Percentiles rank a stretch among this genome's conserved stretches.
These are phyloP conservation scores for Petasospora rhodanensis DNA, from an alignment of 1,139 yeast genomes.

Conservation along the genomic window DNA sequence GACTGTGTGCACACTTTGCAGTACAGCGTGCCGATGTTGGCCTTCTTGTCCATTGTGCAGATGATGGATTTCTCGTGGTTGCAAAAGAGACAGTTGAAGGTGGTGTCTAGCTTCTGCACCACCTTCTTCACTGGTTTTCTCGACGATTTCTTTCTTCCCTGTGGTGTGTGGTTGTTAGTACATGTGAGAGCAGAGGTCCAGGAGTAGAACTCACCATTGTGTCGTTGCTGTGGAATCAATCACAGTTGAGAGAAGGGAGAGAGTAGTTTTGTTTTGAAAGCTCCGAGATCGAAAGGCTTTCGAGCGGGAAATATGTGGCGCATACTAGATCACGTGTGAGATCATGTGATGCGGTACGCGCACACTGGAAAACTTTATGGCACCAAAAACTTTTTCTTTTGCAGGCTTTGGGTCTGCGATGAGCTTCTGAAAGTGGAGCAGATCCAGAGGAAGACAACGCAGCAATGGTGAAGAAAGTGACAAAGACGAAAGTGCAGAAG, in stretches of 20 bases:
- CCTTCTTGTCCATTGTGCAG: slow-evolving; percentile 83
- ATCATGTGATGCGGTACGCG: slow-evolving; percentile 2
- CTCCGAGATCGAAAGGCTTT: too few species aligned
- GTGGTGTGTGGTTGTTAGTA: slow-evolving; percentile 1
- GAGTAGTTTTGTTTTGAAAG: too few species aligned
- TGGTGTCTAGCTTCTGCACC: slow-evolving; percentile 76
- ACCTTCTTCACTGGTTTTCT: slow-evolving; percentile 76
- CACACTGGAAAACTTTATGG: slow-evolving; percentile 10
- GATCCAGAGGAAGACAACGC: too few species aligned
- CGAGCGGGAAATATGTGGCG: too few species aligned
- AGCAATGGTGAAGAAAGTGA: slow-evolving; percentile 8
- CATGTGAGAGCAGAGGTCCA: background rate
- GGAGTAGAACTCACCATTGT: slow-evolving; percentile 5
- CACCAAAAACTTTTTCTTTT: slow-evolving; percentile 9
- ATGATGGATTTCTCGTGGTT: slow-evolving; percentile 92
- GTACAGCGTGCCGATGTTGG: slow-evolving; percentile 76
- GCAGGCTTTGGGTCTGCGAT: slow-evolving; percentile 1
- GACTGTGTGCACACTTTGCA: slow-evolving; percentile 95
- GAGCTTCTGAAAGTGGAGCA: slow-evolving; percentile 1
- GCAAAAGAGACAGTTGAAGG: slow-evolving; percentile 90
- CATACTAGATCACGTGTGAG: background rate
- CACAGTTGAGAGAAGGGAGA: too few species aligned
- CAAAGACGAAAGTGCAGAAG: slow-evolving; percentile 2
- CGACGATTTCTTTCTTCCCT: slow-evolving; percentile 92
- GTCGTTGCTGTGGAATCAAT: too few species aligned